phyloP scores from a whole-genome alignment of 2,329 filamentous ascomycete genomes.

The Alternaria longipes region DNA sequence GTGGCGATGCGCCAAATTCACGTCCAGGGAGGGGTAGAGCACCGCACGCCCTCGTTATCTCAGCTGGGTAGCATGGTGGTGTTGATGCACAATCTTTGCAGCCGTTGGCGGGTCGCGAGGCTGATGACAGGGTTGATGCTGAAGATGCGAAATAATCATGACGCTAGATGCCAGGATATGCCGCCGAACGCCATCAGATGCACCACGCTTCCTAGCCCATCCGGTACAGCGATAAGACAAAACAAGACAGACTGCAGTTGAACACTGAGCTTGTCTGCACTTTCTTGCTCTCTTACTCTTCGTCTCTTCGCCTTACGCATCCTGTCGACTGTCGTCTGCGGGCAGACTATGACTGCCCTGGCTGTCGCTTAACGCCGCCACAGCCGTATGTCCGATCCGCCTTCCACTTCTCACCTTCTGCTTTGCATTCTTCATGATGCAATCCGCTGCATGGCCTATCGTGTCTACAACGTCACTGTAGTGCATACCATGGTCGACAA shows the following conservation, averaged over 20 bases:
- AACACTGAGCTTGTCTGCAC: background rate
- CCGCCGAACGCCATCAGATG: background rate
- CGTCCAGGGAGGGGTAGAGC: conserved; percentile 1
- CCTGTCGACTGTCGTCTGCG: background rate
- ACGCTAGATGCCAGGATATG: background rate
- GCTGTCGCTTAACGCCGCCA: conserved; percentile 5
- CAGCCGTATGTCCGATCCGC: conserved; percentile 4
- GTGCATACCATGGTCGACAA: background rate
- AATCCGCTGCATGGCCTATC: background rate
- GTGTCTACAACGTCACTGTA: background rate
- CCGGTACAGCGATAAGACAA: conserved; percentile 1
- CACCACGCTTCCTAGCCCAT: background rate
- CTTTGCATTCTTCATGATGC: background rate
- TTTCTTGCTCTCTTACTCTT: background rate
- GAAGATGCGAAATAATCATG: conserved; percentile 7
- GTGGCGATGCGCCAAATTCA: background rate
- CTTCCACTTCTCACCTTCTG: background rate
- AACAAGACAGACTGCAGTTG: background rate
- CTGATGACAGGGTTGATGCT: conserved; percentile 16
- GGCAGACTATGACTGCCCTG: background rate
- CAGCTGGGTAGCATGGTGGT: background rate
- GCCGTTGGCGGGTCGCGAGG: conserved; percentile 6
- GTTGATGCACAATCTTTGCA: conserved; percentile 5
- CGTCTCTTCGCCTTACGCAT: background rate
- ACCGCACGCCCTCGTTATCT: background rate